Evolutionary conservation across 257 asterid species (phyloP).

Genomic region (Henckelia pumila): DNA sequence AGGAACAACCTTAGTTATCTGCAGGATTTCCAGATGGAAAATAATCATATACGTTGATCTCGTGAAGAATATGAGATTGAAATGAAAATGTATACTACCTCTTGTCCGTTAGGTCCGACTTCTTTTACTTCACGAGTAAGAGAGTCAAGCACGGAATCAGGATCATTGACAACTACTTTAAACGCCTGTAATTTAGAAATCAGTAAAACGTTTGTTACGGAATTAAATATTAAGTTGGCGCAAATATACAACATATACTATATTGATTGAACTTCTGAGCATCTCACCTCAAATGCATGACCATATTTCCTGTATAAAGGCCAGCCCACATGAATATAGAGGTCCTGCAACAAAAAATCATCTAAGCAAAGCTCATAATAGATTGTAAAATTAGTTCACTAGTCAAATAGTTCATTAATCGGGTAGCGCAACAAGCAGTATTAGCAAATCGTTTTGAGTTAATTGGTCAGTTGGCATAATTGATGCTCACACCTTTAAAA

Average conservation of each 20-base stretch:
- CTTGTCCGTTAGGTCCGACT: constrained; percentile 83
- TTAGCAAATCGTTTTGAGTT: too few species aligned
- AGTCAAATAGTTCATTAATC: not conserved
- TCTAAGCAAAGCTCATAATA: constrained; percentile 21
- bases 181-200: constrained; percentile 58
- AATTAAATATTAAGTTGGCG: not conserved
- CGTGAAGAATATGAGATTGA: not conserved
- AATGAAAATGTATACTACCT: constrained; percentile 44
- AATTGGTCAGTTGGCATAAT: too few species aligned
- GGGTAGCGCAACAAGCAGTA: not conserved
- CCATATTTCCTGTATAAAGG: constrained; percentile 91
- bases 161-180: constrained; percentile 79
- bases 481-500: not conserved
- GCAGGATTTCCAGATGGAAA: constrained; percentile 14
- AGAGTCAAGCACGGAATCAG: constrained; percentile 75
- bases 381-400: constrained; percentile 4
- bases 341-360: constrained; percentile 55
- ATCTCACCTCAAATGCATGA: constrained; percentile 93
- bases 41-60: constrained; percentile 5
- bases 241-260: not conserved
- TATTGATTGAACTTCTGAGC: not conserved
- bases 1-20: constrained; percentile 86
- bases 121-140: constrained; percentile 95
- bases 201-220: not conserved
- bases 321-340: constrained; percentile 90